Evolutionary conservation across 2,329 filamentous ascomycete genomes (phyloP), one percentile per base, ranked within the genome.

Genomic region (Exserohilum rostratum): DNA sequence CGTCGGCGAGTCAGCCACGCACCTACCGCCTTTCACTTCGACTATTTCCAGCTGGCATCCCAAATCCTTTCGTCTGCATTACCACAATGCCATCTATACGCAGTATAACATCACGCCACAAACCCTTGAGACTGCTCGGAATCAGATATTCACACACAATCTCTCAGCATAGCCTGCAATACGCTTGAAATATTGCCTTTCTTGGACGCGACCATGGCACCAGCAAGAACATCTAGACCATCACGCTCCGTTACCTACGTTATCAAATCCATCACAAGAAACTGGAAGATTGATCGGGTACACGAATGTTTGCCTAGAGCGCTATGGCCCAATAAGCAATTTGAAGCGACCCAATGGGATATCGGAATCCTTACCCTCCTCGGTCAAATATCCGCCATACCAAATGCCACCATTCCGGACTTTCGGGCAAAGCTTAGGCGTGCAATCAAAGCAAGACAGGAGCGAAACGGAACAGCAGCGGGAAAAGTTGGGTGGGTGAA

Each of bases 1-100:
- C 51, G 40, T 9, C 29, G 39, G 12, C 51, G 34, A 45, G 51
- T 50, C 51, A 45, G 40, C 34, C 40, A 48, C 46, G 50, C 51
- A 37, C 42, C 35, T 48, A 54, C 51, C 51, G 51, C 51, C 47
- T 44, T 35, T 34, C 43, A 46, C 29, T 27, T 39, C 34, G 43
- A 50, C 29, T 46, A 50, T 22, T 40, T 49, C 39, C 39, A 47
- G 46, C 20, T 17, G 46, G 27, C 46, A 20, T 27, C 40, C 20
- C 34, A 17, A 45, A 30, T 22, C 15, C 34, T 40, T 18, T 29
- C 30, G 29, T 50, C 27, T 18, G 42, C 46, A 45, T 45, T 20
- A 50, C 29, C 34, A 46, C 40, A 31, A 54, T 54, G 51, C 39
- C 33, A 39, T 54, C 29, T 29, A 46, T 31, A 39, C 40, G 40